These are phyloP conservation scores for Auxenochlorella pyrenoidosa DNA, from an alignment of 139 green algal genomes.

Conservation along the genomic window DNA sequence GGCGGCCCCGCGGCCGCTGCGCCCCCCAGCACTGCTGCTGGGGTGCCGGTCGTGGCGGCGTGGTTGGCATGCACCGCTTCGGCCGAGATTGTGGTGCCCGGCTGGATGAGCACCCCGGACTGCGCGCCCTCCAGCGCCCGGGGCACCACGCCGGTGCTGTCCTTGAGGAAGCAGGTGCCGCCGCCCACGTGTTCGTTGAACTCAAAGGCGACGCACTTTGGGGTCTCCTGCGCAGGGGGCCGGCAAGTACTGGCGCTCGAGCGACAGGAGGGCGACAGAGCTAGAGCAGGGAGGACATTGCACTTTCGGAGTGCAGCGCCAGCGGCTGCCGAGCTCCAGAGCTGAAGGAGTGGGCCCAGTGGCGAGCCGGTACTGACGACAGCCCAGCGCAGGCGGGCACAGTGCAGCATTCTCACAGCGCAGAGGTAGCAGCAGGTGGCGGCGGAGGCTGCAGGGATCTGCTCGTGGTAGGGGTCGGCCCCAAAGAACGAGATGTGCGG, in stretches of 20 bases:
- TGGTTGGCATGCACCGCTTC: no score
- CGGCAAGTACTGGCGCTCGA: neutral
- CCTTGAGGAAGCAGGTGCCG: slow-evolving; percentile 5
- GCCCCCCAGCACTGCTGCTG: no score
- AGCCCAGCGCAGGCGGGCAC: neutral
- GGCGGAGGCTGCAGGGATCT: neutral
- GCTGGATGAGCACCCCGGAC: neutral
- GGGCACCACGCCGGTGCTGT: neutral
- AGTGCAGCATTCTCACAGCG: neutral
- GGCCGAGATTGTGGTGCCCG: neutral
- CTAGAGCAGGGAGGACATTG: no score
- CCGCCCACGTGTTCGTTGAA: neutral
- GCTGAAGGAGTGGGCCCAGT: no score
- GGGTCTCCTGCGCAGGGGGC: neutral
- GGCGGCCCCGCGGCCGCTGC: no score
- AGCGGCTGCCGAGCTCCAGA: no score
- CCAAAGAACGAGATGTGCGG: neutral
- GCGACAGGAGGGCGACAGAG: no score
- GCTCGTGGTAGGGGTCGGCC: neutral
- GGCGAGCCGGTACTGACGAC: no score
- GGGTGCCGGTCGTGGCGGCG: no score
- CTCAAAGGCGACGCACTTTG: neutral
- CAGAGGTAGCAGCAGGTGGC: slow-evolving; percentile 9
- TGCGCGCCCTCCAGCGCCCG: neutral
- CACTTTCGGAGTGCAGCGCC: no score